phyloP scores from a whole-genome alignment of 2,329 filamentous ascomycete species.

The Neofusicoccum parvum region DNA sequence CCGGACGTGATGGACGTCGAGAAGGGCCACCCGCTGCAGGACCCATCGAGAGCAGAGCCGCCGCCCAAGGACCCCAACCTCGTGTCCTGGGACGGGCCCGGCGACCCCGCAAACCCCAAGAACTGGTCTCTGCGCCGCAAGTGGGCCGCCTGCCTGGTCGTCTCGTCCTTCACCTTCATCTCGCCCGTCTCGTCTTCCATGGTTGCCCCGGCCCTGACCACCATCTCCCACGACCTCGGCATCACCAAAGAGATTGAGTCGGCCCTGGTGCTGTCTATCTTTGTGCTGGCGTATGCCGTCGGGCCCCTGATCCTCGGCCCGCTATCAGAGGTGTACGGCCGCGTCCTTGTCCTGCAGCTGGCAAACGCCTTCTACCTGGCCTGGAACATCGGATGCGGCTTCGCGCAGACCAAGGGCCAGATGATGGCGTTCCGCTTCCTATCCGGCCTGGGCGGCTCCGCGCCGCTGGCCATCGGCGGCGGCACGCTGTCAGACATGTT shows the following conservation, averaged over 20 bases:
- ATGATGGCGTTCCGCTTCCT: constrained; percentile 43
- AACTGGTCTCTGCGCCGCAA: constrained; percentile 49
- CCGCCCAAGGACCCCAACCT: constrained; percentile 35
- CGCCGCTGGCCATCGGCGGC: constrained; percentile 42
- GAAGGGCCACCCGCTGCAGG: constrained; percentile 25
- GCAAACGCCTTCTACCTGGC: constrained; percentile 38
- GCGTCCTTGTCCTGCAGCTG: constrained; percentile 36
- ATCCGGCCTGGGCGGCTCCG: constrained; percentile 41
- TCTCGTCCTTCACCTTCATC: constrained; percentile 44
- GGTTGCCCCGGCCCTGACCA: constrained; percentile 37
- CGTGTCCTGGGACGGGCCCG: constrained; percentile 48
- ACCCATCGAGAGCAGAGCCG: constrained; percentile 33
- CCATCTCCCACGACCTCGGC: constrained; percentile 35
- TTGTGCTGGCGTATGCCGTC: constrained; percentile 40
- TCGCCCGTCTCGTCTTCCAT: constrained; percentile 43
- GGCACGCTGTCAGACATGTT: constrained; percentile 58
- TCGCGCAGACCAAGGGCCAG: constrained; percentile 38
- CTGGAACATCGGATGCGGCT: constrained; percentile 45
- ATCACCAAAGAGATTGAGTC: constrained; percentile 34
- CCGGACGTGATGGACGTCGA: constrained; percentile 37
- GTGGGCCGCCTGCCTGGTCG: constrained; percentile 49
- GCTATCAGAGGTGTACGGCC: constrained; percentile 39
- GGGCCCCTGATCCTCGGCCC: constrained; percentile 41
- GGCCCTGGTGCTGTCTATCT: constrained; percentile 39
- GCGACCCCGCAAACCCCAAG: constrained; percentile 50